Percentiles rank a stretch among this genome's conserved stretches.
Conservation (phyloP, 805 yeast species). For the Candida peoriensis region DNA sequence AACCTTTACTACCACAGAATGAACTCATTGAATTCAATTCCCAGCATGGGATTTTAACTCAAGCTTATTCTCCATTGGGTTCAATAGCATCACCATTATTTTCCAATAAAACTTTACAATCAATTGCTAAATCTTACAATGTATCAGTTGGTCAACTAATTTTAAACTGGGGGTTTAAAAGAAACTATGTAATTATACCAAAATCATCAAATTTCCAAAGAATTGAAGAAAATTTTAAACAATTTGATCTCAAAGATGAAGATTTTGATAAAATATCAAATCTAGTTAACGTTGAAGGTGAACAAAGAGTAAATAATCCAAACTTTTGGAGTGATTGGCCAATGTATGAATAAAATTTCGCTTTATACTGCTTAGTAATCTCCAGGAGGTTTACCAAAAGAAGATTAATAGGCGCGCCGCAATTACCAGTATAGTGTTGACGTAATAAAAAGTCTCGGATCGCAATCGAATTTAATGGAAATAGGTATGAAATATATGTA, state of each 20-base stretch:
- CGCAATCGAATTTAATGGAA: too few species aligned
- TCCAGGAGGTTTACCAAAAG: too few species aligned
- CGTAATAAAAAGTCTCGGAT: too few species aligned
- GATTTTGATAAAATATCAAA: constrained; percentile 14
- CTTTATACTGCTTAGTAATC: too few species aligned
- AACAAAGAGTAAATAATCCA: neutral
- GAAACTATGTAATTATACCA: constrained; percentile 45
- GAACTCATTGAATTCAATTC: constrained; percentile 1
- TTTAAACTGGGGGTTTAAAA: constrained; percentile 51
- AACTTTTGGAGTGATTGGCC: neutral
- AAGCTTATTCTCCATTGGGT: constrained; percentile 3
- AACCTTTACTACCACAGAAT: constrained; percentile 3
- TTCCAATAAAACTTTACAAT: constrained; percentile 32
- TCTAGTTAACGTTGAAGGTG: neutral
- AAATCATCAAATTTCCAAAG: constrained; percentile 40
- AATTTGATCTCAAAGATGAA: constrained; percentile 27
- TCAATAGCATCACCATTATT: neutral
- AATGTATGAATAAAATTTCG: constrained; percentile 1
- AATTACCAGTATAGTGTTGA: too few species aligned
- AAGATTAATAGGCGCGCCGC: too few species aligned
- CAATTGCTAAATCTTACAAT: constrained; percentile 38
- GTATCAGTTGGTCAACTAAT: constrained; percentile 42
- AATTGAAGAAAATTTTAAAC: constrained; percentile 29
- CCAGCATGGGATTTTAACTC: neutral
- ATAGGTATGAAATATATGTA: too few species aligned